Percentiles rank a stretch among this genome's conserved stretches.
Evolutionary conservation across 495 filamentous ascomycete species (phyloP).

Genomic region (Staphylotrichum tortipilum): DNA sequence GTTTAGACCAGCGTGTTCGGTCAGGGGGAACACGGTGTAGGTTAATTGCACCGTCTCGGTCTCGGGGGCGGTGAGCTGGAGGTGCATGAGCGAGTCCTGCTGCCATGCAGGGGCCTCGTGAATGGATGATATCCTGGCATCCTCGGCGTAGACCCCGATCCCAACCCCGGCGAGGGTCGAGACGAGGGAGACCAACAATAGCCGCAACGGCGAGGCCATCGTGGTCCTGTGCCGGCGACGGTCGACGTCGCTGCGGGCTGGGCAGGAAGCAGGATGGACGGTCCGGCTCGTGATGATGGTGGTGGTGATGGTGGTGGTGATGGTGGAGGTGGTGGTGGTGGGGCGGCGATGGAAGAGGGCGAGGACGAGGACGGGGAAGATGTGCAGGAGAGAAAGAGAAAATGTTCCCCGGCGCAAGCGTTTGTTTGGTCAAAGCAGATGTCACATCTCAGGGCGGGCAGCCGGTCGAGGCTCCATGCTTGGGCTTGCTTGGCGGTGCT

Average conservation of each 20-base stretch:
- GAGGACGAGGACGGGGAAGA: background rate
- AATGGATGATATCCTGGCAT: conserved; percentile 22
- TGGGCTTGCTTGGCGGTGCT: conserved; percentile 4
- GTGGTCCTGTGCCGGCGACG: conserved; percentile 28
- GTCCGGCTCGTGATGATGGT: background rate
- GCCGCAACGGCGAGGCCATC: conserved; percentile 24
- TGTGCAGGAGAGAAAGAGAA: conserved; percentile 11
- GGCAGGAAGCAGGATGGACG: conserved; percentile 9
- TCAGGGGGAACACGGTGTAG: conserved; percentile 37
- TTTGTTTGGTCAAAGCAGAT: conserved; percentile 14
- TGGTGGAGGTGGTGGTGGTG: no score
- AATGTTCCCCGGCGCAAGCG: background rate
- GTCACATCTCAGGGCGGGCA: conserved; percentile 19
- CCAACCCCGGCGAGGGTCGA: conserved; percentile 9
- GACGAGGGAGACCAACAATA: conserved; percentile 19
- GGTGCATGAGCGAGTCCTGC: conserved; percentile 27
- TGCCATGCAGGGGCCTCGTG: conserved; percentile 24
- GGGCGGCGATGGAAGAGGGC: no score
- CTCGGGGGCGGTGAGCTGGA: conserved; percentile 23
- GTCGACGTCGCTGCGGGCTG: conserved; percentile 34
- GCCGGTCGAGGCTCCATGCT: conserved; percentile 16
- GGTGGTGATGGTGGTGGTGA: background rate
- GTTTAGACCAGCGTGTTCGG: conserved; percentile 28
- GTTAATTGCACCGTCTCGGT: conserved; percentile 18
- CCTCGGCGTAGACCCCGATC: conserved; percentile 18